Evolutionary conservation across 2,329 filamentous ascomycete species (phyloP).

Genomic region (Venturia carpophila): DNA sequence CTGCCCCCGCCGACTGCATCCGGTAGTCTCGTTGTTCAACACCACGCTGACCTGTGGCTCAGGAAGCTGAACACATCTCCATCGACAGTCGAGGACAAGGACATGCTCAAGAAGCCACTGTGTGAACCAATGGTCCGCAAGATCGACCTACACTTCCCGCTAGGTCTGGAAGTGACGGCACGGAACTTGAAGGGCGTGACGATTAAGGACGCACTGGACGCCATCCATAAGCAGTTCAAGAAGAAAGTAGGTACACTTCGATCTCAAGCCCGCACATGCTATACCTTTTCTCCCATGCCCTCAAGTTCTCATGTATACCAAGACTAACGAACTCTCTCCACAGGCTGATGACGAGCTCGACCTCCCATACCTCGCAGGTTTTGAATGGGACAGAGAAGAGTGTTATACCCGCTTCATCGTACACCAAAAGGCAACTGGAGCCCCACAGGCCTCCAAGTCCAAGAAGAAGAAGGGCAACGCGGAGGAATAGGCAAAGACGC

Average conservation of each 20-base stretch:
- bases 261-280: not conserved
- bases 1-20: constrained; percentile 13
- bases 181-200: constrained; percentile 91
- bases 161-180: constrained; percentile 80
- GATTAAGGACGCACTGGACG: constrained; percentile 92
- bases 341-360: constrained; percentile 90
- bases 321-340: not conserved
- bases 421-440: constrained; percentile 23
- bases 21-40: constrained; percentile 4
- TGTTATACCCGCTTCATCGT: constrained; percentile 73
- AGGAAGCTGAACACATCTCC: constrained; percentile 95
- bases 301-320: constrained; percentile 17
- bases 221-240: constrained; percentile 93
- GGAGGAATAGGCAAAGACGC: constrained; percentile 22
- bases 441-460: constrained; percentile 29
- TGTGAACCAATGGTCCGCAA: constrained; percentile 81
- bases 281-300: not conserved
- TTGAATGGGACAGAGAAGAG: constrained; percentile 94
- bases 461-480: constrained; percentile 52
- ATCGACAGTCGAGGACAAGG: constrained; percentile 68
- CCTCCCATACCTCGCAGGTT: constrained; percentile 78
- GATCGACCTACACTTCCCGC: constrained; percentile 85
- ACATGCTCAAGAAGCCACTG: constrained; percentile 73
- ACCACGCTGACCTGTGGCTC: constrained; percentile 17
- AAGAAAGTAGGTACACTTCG: constrained; percentile 61